Percentiles rank a stretch among this genome's conserved stretches.
phyloP scores from a whole-genome alignment of 2,329 filamentous ascomycete species.

The Cytospora mali region DNA sequence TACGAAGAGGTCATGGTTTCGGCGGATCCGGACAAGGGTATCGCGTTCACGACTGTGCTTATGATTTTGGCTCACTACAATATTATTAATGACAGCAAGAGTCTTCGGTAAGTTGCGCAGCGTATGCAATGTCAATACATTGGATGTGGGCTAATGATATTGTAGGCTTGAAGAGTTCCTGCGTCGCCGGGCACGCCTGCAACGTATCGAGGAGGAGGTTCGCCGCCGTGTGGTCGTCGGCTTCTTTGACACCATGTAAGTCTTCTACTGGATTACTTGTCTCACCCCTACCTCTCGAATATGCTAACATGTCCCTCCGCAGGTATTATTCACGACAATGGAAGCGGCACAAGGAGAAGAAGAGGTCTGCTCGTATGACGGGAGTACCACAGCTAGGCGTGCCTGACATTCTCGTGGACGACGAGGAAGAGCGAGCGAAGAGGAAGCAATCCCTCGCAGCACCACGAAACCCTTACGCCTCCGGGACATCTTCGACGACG shows the following conservation, averaged over 20 bases:
- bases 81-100: conserved; percentile 97
- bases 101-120: conserved; percentile 65
- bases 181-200: conserved; percentile 82
- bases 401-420: conserved; percentile 88
- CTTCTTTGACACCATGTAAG: conserved; percentile 90
- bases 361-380: conserved; percentile 75
- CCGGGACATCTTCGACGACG: conserved; percentile 31
- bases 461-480: conserved; percentile 19
- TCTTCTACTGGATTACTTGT: conserved; percentile 21
- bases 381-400: conserved; percentile 78
- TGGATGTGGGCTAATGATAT: conserved; percentile 35
- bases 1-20: conserved; percentile 96
- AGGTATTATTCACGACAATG: conserved; percentile 84
- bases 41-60: conserved; percentile 87
- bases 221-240: conserved; percentile 86
- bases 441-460: conserved; percentile 22
- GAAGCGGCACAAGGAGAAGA: conserved; percentile 71
- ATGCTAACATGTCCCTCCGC: conserved; percentile 2
- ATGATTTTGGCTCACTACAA: conserved; percentile 99
- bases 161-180: conserved; percentile 87
- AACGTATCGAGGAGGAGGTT: conserved; percentile 93
- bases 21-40: conserved; percentile 84
- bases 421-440: conserved; percentile 59
- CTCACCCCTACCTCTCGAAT: conserved; percentile 29
- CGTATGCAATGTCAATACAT: not conserved